These are phyloP conservation scores for Pichia gijzeniarum DNA, from an alignment of 805 yeast genomes.

Conservation along the genomic window DNA sequence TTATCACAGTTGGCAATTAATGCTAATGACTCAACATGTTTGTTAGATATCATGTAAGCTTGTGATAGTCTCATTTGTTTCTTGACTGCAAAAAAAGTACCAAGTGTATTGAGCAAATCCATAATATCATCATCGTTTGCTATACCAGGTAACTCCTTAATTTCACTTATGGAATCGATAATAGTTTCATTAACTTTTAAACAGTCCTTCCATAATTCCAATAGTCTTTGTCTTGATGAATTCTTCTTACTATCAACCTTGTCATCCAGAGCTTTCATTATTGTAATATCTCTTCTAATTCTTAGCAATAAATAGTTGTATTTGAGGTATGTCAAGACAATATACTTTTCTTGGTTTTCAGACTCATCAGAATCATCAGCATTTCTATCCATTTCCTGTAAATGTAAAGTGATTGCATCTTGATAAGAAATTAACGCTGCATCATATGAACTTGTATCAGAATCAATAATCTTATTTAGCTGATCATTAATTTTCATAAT, in stretches of 20 bases:
- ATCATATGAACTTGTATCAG: constrained; percentile 48
- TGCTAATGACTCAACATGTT: constrained; percentile 43
- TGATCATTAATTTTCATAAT: constrained; percentile 38
- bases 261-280: constrained; percentile 32
- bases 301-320: constrained; percentile 61
- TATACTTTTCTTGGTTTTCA: constrained; percentile 63
- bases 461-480: constrained; percentile 27
- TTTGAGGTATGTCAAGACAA: constrained; percentile 67
- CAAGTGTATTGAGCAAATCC: constrained; percentile 46
- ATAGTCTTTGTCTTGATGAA: constrained; percentile 20
- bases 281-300: constrained; percentile 61
- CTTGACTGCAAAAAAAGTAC: constrained; percentile 39
- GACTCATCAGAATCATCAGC: constrained; percentile 42
- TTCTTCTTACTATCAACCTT: constrained; percentile 17
- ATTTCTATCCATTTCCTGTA: constrained; percentile 43
- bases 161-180: constrained; percentile 45
- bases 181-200: constrained; percentile 47
- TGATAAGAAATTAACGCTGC: constrained; percentile 57
- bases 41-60: constrained; percentile 35
- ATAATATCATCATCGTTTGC: constrained; percentile 70
- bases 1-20: constrained; percentile 32
- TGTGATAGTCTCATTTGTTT: constrained; percentile 41
- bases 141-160: constrained; percentile 87
- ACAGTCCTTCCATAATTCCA: constrained; percentile 35
- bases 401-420: constrained; percentile 57